Percentiles rank a stretch among this genome's conserved stretches.
These are phyloP conservation scores for Oligophagozyma castellii DNA, from an alignment of 1,139 yeast species.

Conservation along the genomic window DNA sequence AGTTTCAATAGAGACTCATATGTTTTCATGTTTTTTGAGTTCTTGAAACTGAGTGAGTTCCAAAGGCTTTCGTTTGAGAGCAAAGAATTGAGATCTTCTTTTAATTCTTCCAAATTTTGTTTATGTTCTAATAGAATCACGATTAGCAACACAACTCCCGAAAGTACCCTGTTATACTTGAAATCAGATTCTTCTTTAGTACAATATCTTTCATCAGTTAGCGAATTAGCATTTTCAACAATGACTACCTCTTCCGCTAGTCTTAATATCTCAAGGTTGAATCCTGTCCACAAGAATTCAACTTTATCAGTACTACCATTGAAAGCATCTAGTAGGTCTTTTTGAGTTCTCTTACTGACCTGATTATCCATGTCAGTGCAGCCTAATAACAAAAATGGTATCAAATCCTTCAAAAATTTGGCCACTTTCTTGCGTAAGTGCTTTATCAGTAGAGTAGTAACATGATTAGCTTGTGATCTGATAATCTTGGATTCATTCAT, in stretches of 20 bases:
- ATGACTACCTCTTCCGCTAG: constrained; percentile 39
- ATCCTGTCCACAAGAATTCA: constrained; percentile 46
- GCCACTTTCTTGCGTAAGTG: constrained; percentile 44
- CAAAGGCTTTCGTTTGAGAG: constrained; percentile 16
- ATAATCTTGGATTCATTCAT: constrained; percentile 57
- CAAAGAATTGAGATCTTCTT: constrained; percentile 8
- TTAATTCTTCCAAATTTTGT: constrained; percentile 7
- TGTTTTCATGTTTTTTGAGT: constrained; percentile 30
- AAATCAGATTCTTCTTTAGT: constrained; percentile 51
- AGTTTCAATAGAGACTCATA: constrained; percentile 34
- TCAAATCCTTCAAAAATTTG: constrained; percentile 53
- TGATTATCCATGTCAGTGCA: constrained; percentile 51
- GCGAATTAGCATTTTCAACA: constrained; percentile 44
- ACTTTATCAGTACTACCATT: constrained; percentile 43
- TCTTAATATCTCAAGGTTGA: constrained; percentile 41
- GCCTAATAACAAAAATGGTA: constrained; percentile 66
- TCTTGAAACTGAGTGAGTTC: constrained; percentile 29
- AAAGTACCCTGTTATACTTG: constrained; percentile 51
- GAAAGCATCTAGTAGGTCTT: constrained; percentile 40
- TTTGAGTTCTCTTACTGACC: constrained; percentile 40
- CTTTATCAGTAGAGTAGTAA: constrained; percentile 42
- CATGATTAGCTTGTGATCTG: constrained; percentile 45
- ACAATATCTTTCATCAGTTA: constrained; percentile 66
- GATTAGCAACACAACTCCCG: constrained; percentile 39
- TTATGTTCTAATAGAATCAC: constrained; percentile 28